phyloP scores from a whole-genome alignment of 345 rosid species.

The Citrus reticulata region DNA sequence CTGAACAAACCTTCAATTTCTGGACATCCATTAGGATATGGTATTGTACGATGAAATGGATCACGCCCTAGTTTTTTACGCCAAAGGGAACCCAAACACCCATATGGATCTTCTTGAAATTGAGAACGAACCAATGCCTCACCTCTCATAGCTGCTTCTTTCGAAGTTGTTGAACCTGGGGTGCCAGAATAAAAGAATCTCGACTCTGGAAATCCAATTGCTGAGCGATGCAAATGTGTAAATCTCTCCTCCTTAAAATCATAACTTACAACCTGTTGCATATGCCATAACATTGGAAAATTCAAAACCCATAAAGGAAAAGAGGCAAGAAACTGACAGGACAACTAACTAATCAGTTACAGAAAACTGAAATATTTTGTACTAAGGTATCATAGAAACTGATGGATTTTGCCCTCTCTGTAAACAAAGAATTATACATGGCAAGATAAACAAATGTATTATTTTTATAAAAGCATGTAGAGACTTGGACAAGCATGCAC shows the following conservation, averaged over 20 bases:
- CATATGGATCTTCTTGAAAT: slow-evolving; percentile 83
- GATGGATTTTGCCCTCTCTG: background rate
- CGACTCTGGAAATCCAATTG: slow-evolving; percentile 75
- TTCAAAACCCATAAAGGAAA: background rate
- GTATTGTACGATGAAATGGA: slow-evolving; percentile 88
- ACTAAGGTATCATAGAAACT: background rate
- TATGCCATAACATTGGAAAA: background rate
- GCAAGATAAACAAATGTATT: background rate
- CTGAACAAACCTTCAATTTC: slow-evolving; percentile 73
- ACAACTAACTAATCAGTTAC: background rate
- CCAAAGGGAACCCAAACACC: slow-evolving; percentile 73
- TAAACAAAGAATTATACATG: background rate
- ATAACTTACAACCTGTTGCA: slow-evolving; percentile 78
- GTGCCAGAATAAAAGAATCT: slow-evolving; percentile 78
- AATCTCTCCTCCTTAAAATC: slow-evolving; percentile 91
- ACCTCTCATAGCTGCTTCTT: slow-evolving; percentile 72
- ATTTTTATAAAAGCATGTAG: background rate
- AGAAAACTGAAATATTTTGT: background rate
- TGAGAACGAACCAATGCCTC: slow-evolving; percentile 82
- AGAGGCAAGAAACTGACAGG: background rate
- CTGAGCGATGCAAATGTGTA: slow-evolving; percentile 71
- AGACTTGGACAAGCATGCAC: background rate
- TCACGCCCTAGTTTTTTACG: slow-evolving; percentile 86
- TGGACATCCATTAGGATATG: slow-evolving; percentile 90
- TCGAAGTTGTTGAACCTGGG: slow-evolving; percentile 54